Evolutionary conservation across 2,329 filamentous ascomycete genomes (phyloP).

Genomic region (Rhinocladiella mackenziei): DNA sequence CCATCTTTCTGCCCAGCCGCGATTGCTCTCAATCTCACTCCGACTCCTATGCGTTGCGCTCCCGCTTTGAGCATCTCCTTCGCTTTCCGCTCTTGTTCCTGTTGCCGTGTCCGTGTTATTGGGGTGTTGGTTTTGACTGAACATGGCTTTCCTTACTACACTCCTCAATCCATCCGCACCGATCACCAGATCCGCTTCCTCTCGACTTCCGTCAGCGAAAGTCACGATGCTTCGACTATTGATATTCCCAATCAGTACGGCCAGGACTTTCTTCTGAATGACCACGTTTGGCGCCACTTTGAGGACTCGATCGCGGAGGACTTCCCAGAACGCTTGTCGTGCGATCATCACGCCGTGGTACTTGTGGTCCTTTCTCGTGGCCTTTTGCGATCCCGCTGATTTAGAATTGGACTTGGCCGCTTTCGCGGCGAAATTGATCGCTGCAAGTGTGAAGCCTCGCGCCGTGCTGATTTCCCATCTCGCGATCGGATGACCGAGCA

Average conservation of each 20-base stretch:
- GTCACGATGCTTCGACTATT: constrained; percentile 8
- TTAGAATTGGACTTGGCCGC: too few species aligned
- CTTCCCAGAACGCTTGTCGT: constrained; percentile 40
- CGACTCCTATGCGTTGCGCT: too few species aligned
- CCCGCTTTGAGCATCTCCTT: too few species aligned
- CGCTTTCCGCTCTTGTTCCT: background rate
- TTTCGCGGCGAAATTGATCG: constrained; percentile 28
- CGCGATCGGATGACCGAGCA: constrained; percentile 35
- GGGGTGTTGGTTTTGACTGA: constrained; percentile 31
- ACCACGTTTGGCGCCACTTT: constrained; percentile 31
- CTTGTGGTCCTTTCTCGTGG: constrained; percentile 2
- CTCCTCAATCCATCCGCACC: constrained; percentile 44
- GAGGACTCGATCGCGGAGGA: constrained; percentile 37
- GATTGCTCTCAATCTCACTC: too few species aligned
- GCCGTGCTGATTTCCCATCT: constrained; percentile 36
- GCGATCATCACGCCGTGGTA: constrained; percentile 37
- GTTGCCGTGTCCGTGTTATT: constrained; percentile 4
- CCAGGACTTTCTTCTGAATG: constrained; percentile 34
- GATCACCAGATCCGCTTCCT: constrained; percentile 42
- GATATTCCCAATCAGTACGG: constrained; percentile 29
- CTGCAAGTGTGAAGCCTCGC: constrained; percentile 35
- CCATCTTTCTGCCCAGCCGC: too few species aligned
- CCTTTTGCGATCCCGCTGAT: too few species aligned
- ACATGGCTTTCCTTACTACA: constrained; percentile 37
- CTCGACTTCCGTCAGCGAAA: constrained; percentile 36